Percentiles rank a stretch among this genome's conserved stretches.
phyloP scores from a whole-genome alignment of 75 land plant species.

The Gnetum montanum region DNA sequence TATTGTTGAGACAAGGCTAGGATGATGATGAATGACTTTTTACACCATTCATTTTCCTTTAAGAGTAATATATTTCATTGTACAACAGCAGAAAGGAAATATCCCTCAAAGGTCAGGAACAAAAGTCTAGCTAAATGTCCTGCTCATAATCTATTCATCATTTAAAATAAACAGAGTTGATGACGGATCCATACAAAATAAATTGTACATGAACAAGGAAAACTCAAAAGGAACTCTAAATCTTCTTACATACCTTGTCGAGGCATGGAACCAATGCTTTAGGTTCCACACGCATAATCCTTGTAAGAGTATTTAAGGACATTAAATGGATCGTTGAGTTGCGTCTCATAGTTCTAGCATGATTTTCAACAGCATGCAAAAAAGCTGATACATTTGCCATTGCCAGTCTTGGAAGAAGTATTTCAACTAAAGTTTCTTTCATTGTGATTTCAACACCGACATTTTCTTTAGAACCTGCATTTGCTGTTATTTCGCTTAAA shows the following conservation, averaged over 20 bases:
- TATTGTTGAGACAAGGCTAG: no score
- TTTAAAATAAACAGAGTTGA: no score
- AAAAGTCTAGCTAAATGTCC: no score
- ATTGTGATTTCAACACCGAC: slow-evolving; percentile 27
- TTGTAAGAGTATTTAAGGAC: slow-evolving; percentile 59
- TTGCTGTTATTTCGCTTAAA: slow-evolving; percentile 30
- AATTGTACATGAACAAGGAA: background rate
- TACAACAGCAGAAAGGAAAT: no score
- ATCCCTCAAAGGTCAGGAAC: no score
- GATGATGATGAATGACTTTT: no score
- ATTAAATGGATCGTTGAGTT: slow-evolving; percentile 75
- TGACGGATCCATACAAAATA: no score
- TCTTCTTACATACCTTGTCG: slow-evolving; percentile 50
- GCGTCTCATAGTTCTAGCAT: slow-evolving; percentile 56
- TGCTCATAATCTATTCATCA: no score
- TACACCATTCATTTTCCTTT: no score
- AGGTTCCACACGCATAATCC: slow-evolving; percentile 65
- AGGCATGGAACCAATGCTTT: slow-evolving; percentile 40
- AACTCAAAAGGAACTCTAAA: background rate
- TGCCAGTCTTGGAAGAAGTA: slow-evolving; percentile 78
- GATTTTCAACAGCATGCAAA: slow-evolving; percentile 49
- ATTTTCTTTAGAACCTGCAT: slow-evolving; percentile 9
- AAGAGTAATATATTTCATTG: no score
- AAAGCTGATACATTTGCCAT: slow-evolving; percentile 62
- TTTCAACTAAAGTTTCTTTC: slow-evolving; percentile 52